Conservation (phyloP, 2,329 filamentous ascomycete species). For the Pestalotiopsis sp. region DNA sequence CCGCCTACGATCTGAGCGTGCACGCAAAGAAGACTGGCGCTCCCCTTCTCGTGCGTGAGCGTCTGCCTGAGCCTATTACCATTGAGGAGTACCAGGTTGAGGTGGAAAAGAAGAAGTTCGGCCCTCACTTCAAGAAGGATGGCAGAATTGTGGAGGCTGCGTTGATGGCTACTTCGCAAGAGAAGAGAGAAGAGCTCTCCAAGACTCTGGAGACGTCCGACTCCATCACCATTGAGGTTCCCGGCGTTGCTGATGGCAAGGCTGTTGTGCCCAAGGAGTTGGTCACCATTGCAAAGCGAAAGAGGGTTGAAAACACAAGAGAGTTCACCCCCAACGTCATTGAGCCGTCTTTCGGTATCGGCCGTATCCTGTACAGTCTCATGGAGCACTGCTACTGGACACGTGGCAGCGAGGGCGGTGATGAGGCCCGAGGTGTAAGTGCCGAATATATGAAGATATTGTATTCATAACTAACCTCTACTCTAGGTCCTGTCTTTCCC, state of each 20-base stretch:
- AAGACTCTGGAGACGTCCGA: conserved; percentile 73
- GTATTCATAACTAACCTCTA: conserved; percentile 12
- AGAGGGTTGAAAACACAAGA: conserved; percentile 77
- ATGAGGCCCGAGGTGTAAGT: conserved; percentile 86
- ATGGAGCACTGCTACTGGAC: conserved; percentile 97
- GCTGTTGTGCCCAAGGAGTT: conserved; percentile 80
- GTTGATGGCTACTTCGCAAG: conserved; percentile 74
- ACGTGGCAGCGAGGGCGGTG: conserved; percentile 67
- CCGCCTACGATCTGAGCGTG: conserved; percentile 90
- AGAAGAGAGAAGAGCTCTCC: conserved; percentile 77
- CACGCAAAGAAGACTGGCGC: conserved; percentile 92
- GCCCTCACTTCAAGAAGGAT: conserved; percentile 93
- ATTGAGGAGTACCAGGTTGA: conserved; percentile 89
- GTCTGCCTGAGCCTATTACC: conserved; percentile 73
- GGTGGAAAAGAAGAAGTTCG: conserved; percentile 93
- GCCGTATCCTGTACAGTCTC: conserved; percentile 87
- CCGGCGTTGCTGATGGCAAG: conserved; percentile 66
- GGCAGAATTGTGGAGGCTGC: conserved; percentile 82
- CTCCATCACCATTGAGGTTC: conserved; percentile 77
- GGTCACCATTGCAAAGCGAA: conserved; percentile 81
- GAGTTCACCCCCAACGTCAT: conserved; percentile 97
- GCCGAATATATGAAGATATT: conserved; percentile 1
- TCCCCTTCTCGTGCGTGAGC: conserved; percentile 82
- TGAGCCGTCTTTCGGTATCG: conserved; percentile 97
- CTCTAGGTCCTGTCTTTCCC: conserved; percentile 71